A percentile compares a stretch with the other conserved stretches of the same genome.
phyloP scores from a whole-genome alignment of 2,329 filamentous ascomycete genomes.

The Trichoderma hamatum region DNA sequence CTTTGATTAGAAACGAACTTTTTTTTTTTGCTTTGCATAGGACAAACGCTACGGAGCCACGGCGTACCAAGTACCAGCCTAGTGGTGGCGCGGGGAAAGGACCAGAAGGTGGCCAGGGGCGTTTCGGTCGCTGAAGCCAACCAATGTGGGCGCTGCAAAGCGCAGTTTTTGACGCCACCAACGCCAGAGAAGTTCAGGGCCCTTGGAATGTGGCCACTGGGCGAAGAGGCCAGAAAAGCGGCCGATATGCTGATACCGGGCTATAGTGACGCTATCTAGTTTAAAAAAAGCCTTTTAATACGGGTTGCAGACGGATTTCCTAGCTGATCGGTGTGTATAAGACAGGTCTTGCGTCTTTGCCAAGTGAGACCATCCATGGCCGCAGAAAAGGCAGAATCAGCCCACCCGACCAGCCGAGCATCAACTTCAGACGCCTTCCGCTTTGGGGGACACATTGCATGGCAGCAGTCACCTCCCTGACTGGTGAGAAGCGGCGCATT shows the following conservation, averaged over 20 bases:
- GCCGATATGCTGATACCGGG: background rate
- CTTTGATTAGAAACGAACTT: constrained; percentile 8
- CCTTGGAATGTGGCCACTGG: constrained; percentile 13
- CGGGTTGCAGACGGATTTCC: background rate
- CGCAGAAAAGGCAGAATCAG: constrained; percentile 15
- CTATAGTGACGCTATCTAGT: background rate
- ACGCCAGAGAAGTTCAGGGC: background rate
- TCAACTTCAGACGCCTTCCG: constrained; percentile 14
- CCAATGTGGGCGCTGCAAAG: constrained; percentile 1
- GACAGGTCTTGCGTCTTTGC: background rate
- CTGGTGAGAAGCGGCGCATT: background rate
- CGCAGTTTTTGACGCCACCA: constrained; percentile 9
- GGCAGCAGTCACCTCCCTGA: constrained; percentile 1
- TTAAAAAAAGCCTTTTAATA: background rate
- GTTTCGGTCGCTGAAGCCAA: background rate
- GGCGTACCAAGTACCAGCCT: constrained; percentile 16
- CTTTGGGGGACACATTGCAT: background rate
- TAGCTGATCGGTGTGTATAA: background rate
- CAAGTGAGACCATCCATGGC: constrained; percentile 23
- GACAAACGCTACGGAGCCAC: background rate
- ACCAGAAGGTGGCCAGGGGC: background rate
- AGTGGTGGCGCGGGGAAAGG: constrained; percentile 13
- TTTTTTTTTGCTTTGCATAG: background rate
- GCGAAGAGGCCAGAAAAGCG: background rate
- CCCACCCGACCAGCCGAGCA: constrained; percentile 15